Conservation (phyloP, 306 rosid species). For the Cucumis hystrix region DNA sequence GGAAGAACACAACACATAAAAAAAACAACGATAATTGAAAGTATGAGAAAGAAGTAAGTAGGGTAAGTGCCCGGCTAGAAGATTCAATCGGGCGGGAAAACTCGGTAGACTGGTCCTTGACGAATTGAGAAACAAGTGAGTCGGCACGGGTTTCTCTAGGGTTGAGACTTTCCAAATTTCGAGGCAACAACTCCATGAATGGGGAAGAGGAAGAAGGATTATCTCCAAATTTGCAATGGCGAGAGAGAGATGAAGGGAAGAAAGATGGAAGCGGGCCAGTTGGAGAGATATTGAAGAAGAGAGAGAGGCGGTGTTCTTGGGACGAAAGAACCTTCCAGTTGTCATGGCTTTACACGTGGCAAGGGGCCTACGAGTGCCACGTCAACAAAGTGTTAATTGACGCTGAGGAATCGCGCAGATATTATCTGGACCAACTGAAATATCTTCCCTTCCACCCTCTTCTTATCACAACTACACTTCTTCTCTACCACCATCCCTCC, state of each 20-base stretch:
- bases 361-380: conserved; percentile 40
- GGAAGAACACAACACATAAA: background rate
- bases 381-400: conserved; percentile 23
- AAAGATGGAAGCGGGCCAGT: background rate
- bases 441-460: background rate
- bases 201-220: background rate
- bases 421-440: conserved; percentile 25
- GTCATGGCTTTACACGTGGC: conserved; percentile 77
- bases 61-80: conserved; percentile 8
- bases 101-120: background rate
- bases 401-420: conserved; percentile 17
- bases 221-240: conserved; percentile 4
- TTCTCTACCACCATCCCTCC: too few species aligned
- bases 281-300: background rate
- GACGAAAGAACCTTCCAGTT: conserved; percentile 35
- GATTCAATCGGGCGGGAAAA: conserved; percentile 3
- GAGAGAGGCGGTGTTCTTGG: conserved; percentile 21
- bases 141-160: conserved; percentile 6
- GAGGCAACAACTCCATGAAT: conserved; percentile 1
- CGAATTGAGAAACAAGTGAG: conserved; percentile 10
- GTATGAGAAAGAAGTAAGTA: background rate
- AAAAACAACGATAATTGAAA: background rate
- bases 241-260: background rate
- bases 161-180: conserved; percentile 14
- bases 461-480: background rate